Base-by-base conservation (phyloP, 2,329 filamentous ascomycete genomes). In the Trichoderma simmonsii region DNA sequence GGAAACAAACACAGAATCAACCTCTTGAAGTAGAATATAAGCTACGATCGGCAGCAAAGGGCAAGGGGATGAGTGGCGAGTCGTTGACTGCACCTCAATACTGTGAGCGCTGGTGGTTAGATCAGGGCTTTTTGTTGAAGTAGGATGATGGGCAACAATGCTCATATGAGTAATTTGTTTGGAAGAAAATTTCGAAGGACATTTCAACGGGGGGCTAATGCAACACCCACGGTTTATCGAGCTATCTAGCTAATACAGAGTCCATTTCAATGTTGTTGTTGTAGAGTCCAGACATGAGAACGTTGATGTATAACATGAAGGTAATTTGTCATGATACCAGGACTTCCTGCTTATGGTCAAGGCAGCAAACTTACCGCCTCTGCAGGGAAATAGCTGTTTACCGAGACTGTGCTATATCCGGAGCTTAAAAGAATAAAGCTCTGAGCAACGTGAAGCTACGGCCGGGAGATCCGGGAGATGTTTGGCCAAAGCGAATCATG, bases 21-120 rank as follows among this genome's bases (percentile, higher is more conserved):
- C 67, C 39, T 0, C 36, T 71, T n/a, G 70, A 75, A 39, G 75
- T 80, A 26, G 76, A 78, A 71, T 79, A 78, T 71, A 76, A 64
- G 39, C 62, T 79, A 43, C 74, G 64, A 51, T 74, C 76, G 51
- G 73, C 62, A 69, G 77, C 70, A 7, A 80, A 79, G 68, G 79
- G 78, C 14, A 15, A 36, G 34, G 2, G 14, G 34, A 36, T 15
- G 5, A 7, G 34, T 6, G 7, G 18, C 11, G 15, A 15, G 51
- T 8, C 15, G 9, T 8, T 57, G 21, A 36, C n/a, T 8, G 21
- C 3, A 14, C 12, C 1, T 6, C 12, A n/a, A 9, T 2, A 4
- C 21, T 9, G 12, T 12, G n/a, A 14, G 39, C 39, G 5, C 3
- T 9, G 15, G 32, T 36, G n/a, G 2, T 28, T 11, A 11, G 21